These are phyloP conservation scores for Raddia distichophylla DNA, from an alignment of 176 grass and related monocot species.

Conservation along the genomic window DNA sequence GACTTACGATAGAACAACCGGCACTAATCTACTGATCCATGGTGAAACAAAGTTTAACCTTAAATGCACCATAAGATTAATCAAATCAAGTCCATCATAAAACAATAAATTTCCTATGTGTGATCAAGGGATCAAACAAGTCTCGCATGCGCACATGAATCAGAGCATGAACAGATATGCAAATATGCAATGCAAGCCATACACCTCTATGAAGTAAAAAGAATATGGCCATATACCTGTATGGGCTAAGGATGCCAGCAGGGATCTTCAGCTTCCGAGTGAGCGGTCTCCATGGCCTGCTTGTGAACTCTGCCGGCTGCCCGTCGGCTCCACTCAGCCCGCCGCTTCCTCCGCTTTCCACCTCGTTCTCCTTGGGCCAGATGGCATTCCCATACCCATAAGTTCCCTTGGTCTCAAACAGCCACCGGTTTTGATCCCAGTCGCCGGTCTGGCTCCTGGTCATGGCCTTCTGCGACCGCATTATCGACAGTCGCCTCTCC, in stretches of 20 bases:
- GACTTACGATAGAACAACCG: background rate
- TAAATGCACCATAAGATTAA: slow-evolving; percentile 1
- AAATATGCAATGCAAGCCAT: slow-evolving; percentile 1
- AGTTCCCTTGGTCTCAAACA: slow-evolving; percentile 94
- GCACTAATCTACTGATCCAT: slow-evolving; percentile 28
- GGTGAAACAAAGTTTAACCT: slow-evolving; percentile 42
- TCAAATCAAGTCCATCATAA: slow-evolving; percentile 9
- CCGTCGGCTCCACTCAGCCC: slow-evolving; percentile 46
- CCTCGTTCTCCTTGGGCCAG: slow-evolving; percentile 78
- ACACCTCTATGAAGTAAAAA: background rate
- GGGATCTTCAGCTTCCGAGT: slow-evolving; percentile 83
- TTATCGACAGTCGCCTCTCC: slow-evolving; percentile 75
- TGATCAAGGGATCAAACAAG: background rate
- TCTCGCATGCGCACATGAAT: slow-evolving; percentile 17
- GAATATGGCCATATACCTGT: slow-evolving; percentile 54
- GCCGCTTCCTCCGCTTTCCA: background rate
- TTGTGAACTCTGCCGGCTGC: slow-evolving; percentile 65
- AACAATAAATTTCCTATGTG: slow-evolving; percentile 10
- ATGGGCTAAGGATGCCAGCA: slow-evolving; percentile 82
- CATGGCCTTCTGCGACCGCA: slow-evolving; percentile 80
- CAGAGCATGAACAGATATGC: background rate
- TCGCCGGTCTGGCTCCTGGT: slow-evolving; percentile 84
- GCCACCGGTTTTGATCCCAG: slow-evolving; percentile 94
- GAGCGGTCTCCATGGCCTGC: slow-evolving; percentile 94
- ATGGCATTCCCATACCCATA: slow-evolving; percentile 99